Evolutionary conservation across 1,139 yeast genomes (phyloP).

Genomic region (Yamadazyma epiphylla): DNA sequence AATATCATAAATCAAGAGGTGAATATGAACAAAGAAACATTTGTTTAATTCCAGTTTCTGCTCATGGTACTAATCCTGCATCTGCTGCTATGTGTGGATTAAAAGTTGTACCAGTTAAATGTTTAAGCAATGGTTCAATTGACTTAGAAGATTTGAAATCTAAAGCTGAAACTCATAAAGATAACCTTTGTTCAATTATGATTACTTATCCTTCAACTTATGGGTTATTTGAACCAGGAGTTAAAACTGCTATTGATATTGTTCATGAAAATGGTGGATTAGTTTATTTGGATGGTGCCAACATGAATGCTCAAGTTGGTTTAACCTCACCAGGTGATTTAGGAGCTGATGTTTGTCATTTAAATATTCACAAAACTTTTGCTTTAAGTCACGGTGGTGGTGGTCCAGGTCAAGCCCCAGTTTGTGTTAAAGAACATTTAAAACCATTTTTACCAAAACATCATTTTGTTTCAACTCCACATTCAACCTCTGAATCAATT

Average conservation of each 20-base stretch:
- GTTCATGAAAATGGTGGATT: slow-evolving; percentile 90
- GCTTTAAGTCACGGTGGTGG: slow-evolving; percentile 99
- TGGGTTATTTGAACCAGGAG: slow-evolving; percentile 93
- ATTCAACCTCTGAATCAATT: slow-evolving; percentile 54
- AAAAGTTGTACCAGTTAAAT: slow-evolving; percentile 89
- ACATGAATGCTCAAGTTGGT: slow-evolving; percentile 99
- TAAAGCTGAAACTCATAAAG: slow-evolving; percentile 69
- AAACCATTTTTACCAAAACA: slow-evolving; percentile 83
- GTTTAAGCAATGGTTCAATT: slow-evolving; percentile 79
- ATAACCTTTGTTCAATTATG: slow-evolving; percentile 84
- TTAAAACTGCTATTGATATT: slow-evolving; percentile 75
- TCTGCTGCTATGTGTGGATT: slow-evolving; percentile 97
- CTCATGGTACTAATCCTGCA: slow-evolving; percentile 98
- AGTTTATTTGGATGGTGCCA: slow-evolving; percentile 97
- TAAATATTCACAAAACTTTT: slow-evolving; percentile 94
- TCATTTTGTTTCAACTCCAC: slow-evolving; percentile 57
- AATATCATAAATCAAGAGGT: slow-evolving; percentile 71
- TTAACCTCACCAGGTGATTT: slow-evolving; percentile 95
- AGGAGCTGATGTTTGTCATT: slow-evolving; percentile 98
- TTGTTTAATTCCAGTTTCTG: slow-evolving; percentile 93
- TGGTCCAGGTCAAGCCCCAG: slow-evolving; percentile 99
- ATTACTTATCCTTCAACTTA: slow-evolving; percentile 96
- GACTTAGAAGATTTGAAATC: slow-evolving; percentile 71
- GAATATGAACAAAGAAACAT: slow-evolving; percentile 68
- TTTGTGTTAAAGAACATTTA: slow-evolving; percentile 84